Evolutionary conservation across 148 eudicot species (phyloP).

Genomic region (Vaccinium corymbosum): DNA sequence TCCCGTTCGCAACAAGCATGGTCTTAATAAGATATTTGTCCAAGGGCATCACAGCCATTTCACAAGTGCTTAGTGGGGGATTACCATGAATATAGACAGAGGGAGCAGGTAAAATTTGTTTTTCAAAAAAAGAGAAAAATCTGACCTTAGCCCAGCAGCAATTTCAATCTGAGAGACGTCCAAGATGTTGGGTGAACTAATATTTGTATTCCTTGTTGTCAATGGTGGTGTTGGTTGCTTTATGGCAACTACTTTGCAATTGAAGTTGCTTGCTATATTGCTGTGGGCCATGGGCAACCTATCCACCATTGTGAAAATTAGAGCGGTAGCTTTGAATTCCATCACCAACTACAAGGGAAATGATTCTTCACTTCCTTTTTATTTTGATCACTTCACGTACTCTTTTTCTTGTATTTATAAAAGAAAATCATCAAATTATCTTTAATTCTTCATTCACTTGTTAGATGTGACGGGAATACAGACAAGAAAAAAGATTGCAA

Average conservation of each 20-base stretch:
- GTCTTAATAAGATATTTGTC: background rate
- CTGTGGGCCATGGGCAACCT: slow-evolving; percentile 63
- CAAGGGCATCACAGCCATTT: background rate
- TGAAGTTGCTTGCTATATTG: slow-evolving; percentile 53
- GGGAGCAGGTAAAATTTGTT: background rate
- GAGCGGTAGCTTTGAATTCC: background rate
- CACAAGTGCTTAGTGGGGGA: background rate
- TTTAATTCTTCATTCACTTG: background rate
- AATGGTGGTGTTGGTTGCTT: slow-evolving; percentile 53
- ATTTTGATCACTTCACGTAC: background rate
- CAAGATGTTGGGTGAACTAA: slow-evolving; percentile 46
- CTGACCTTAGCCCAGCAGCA: slow-evolving; percentile 49
- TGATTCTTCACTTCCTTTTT: background rate
- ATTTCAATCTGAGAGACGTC: slow-evolving; percentile 81
- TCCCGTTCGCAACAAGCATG: background rate
- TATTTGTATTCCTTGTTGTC: slow-evolving; percentile 22
- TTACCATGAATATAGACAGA: background rate
- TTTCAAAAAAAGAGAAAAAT: slow-evolving; percentile 4
- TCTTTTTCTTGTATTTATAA: background rate
- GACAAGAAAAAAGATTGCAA: background rate
- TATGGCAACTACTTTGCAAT: slow-evolving; percentile 79
- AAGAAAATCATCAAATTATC: too few relatives aligned
- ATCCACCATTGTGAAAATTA: slow-evolving; percentile 9
- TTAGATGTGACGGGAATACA: background rate
- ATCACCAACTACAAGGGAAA: background rate